Conservation (phyloP, 768 basidiomycete genomes). For the Rhizopogon vulgaris region DNA sequence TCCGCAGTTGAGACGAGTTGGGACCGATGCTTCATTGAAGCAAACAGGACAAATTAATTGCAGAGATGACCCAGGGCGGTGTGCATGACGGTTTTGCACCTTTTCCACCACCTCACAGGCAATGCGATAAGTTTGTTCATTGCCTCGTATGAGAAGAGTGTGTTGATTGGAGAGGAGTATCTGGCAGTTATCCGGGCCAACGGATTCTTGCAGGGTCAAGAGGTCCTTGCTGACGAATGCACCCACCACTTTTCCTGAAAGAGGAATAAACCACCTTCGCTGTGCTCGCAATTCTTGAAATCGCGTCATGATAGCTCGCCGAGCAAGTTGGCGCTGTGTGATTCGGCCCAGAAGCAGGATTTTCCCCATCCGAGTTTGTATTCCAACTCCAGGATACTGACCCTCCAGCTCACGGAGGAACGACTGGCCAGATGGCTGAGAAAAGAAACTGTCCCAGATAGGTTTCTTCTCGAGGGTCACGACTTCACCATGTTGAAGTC, state of each 20-base stretch:
- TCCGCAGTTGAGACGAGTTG: constrained; percentile 53
- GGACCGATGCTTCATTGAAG: constrained; percentile 47
- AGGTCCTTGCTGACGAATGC: constrained; percentile 44
- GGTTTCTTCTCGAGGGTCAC: constrained; percentile 44
- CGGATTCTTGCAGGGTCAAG: constrained; percentile 34
- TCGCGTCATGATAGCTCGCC: constrained; percentile 41
- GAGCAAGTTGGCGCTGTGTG: constrained; percentile 32
- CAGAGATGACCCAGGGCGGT: constrained; percentile 8
- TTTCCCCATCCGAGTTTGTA: constrained; percentile 30
- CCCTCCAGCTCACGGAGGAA: constrained; percentile 43
- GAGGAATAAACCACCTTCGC: constrained; percentile 36
- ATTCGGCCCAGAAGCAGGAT: constrained; percentile 48
- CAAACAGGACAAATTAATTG: constrained; percentile 58
- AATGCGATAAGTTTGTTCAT: constrained; percentile 26
- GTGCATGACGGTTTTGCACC: constrained; percentile 22
- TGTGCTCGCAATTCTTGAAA: constrained; percentile 37
- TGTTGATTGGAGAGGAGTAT: constrained; percentile 32
- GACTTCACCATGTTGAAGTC: constrained; percentile 55
- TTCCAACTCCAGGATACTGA: constrained; percentile 32
- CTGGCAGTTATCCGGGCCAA: constrained; percentile 53
- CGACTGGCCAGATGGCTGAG: constrained; percentile 28
- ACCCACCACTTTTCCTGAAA: constrained; percentile 41
- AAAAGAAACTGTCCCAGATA: constrained; percentile 66
- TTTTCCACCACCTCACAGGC: constrained; percentile 39
- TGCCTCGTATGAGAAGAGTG: constrained; percentile 50